Evolutionary conservation across 164 flowering plant species (phyloP).

Genomic region (Hamamelis virginiana): DNA sequence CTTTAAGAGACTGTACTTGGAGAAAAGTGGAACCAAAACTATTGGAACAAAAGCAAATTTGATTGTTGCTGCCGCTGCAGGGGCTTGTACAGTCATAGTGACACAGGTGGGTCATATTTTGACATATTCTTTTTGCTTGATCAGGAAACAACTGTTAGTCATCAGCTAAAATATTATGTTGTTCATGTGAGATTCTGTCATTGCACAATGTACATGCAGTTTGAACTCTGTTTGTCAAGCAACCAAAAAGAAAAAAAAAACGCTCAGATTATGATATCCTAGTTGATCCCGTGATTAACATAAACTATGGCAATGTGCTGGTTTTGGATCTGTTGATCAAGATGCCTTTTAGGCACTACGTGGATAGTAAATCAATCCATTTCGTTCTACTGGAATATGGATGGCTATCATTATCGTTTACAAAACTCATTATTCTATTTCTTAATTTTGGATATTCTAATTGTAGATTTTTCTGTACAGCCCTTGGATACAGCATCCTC

Average conservation of each 20-base stretch:
- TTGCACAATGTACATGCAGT: not conserved
- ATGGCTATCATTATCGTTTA: too few relatives aligned
- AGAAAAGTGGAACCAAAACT: conserved; percentile 48
- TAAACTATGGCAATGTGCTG: not conserved
- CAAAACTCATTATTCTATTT: too few relatives aligned
- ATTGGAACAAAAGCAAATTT: conserved; percentile 68
- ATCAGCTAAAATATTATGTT: not conserved
- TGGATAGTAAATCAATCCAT: not conserved
- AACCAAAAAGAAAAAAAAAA: too few relatives aligned
- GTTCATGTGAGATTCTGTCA: not conserved
- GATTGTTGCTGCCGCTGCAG: conserved; percentile 73
- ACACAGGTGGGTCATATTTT: conserved; percentile 47
- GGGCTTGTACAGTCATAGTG: conserved; percentile 56
- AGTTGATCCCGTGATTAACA: not conserved
- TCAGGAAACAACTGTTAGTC: not conserved
- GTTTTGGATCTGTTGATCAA: not conserved
- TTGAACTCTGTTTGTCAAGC: not conserved
- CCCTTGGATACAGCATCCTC: conserved; percentile 90
- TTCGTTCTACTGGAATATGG: not conserved
- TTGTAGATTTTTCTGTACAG: conserved; percentile 35
- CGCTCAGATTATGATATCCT: not conserved
- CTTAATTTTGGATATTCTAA: too few relatives aligned
- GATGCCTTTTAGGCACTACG: not conserved
- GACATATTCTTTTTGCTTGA: not conserved
- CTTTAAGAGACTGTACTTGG: conserved; percentile 52